phyloP scores from a whole-genome alignment of 192 early-diverging fungal species.

The Rhizophagus prolifer region DNA sequence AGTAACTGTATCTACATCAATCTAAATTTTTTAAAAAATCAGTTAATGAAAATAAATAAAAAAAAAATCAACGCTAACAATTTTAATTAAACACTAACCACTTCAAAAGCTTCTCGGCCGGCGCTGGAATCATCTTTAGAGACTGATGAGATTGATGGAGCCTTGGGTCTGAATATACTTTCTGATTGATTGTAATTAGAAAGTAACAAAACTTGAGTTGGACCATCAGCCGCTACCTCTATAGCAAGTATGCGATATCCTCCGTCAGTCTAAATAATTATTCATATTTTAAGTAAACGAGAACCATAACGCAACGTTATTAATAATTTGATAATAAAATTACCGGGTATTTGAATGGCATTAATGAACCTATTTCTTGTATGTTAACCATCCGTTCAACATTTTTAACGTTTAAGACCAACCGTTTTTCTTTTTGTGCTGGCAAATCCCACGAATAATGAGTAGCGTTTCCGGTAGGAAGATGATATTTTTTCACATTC shows the following conservation, averaged over 20 bases:
- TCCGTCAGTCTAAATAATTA: conserved; percentile 19
- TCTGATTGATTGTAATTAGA: conserved; percentile 64
- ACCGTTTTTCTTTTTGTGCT: conserved; percentile 63
- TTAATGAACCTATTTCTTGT: conserved; percentile 85
- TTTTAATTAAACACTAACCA: not conserved
- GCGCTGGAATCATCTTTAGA: not conserved
- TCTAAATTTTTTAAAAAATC: conserved; percentile 49
- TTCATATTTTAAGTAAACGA: not conserved
- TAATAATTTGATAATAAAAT: conserved; percentile 13
- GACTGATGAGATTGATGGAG: conserved; percentile 26
- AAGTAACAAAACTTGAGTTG: conserved; percentile 66
- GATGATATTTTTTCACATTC: conserved; percentile 47
- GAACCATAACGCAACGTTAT: not conserved
- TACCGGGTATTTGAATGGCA: conserved; percentile 81
- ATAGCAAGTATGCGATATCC: conserved; percentile 57
- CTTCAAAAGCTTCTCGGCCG: conserved; percentile 23
- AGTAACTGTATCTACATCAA: conserved; percentile 50
- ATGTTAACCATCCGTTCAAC: conserved; percentile 77
- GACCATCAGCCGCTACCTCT: conserved; percentile 71
- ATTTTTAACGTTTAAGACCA: conserved; percentile 77
- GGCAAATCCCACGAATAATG: conserved; percentile 94
- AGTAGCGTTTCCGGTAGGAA: conserved; percentile 55
- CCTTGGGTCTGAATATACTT: conserved; percentile 58
- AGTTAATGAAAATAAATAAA: not conserved
- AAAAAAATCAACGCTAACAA: not conserved